Conservation (phyloP, 257 asterid species). For the Penstemon davidsonii region DNA sequence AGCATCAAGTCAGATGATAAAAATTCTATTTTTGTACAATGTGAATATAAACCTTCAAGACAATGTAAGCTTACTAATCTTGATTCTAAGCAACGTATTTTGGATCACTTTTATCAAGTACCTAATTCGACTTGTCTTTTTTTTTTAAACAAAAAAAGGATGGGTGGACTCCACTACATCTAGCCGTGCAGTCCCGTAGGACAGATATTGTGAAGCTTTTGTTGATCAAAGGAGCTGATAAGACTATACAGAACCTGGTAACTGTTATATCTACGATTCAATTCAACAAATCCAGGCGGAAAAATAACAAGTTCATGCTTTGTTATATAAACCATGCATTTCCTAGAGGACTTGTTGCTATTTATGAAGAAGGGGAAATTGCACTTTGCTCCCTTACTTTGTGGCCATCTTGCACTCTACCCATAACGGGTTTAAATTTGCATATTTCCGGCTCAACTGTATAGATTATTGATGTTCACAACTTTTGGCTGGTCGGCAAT, state of each 20-base stretch:
- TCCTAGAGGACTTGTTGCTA: background rate
- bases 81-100: slow-evolving; percentile 5
- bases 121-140: background rate
- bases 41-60: slow-evolving; percentile 80
- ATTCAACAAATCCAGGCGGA: too few species aligned
- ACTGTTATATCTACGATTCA: slow-evolving; percentile 11
- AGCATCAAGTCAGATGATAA: slow-evolving; percentile 87
- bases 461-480: too few species aligned
- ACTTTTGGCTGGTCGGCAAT: too few species aligned
- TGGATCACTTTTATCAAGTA: background rate
- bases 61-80: slow-evolving; percentile 46
- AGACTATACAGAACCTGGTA: slow-evolving; percentile 68
- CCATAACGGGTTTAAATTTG: too few species aligned
- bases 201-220: slow-evolving; percentile 78
- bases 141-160: slow-evolving; percentile 41
- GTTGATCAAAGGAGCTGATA: slow-evolving; percentile 84
- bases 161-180: slow-evolving; percentile 92
- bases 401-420: too few species aligned
- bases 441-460: too few species aligned
- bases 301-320: background rate
- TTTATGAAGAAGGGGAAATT: background rate
- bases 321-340: background rate
- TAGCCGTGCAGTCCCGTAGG: slow-evolving; percentile 90
- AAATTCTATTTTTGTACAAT: slow-evolving; percentile 76
- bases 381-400: too few species aligned